Conservation (phyloP, 2,329 filamentous ascomycete species). For the Rachicladosporium sp. region DNA sequence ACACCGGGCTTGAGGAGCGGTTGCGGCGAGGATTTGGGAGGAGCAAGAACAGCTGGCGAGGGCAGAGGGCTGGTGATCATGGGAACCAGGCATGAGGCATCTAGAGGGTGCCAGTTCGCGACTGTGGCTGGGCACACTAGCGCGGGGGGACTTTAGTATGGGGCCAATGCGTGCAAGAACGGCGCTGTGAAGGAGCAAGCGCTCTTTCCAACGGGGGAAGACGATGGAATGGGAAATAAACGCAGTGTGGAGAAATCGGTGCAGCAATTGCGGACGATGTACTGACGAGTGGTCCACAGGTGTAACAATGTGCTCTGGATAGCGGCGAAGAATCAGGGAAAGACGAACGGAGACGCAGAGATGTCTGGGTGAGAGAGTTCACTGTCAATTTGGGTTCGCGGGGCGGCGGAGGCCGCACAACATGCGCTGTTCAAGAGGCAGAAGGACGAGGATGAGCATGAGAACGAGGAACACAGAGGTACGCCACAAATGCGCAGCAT, state of each 20-base stretch:
- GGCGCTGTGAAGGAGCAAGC: too few species aligned
- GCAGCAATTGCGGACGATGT: not conserved
- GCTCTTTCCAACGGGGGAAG: too few species aligned
- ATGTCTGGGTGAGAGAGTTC: slow-evolving; percentile 27
- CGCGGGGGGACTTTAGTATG: too few species aligned
- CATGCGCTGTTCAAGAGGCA: too few species aligned
- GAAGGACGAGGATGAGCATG: too few species aligned
- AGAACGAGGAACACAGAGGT: too few species aligned
- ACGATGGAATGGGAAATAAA: too few species aligned
- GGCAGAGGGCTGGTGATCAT: not conserved
- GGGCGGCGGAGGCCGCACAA: too few species aligned
- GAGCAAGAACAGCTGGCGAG: slow-evolving; percentile 1
- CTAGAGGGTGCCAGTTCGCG: not conserved
- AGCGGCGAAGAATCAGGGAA: slow-evolving; percentile 29
- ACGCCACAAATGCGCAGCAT: too few species aligned
- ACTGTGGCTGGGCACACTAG: not conserved
- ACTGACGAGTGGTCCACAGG: slow-evolving; percentile 31
- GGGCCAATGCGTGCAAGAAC: too few species aligned
- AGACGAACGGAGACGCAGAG: slow-evolving; percentile 23
- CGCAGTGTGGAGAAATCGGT: too few species aligned
- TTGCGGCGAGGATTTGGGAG: slow-evolving; percentile 1
- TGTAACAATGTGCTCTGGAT: slow-evolving; percentile 99
- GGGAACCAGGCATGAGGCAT: not conserved
- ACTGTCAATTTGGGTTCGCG: too few species aligned
- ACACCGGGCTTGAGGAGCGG: not conserved